Evolutionary conservation across 1,284 basidiomycete genomes (phyloP).

Genomic region (Cystobasidiaceae sp.): DNA sequence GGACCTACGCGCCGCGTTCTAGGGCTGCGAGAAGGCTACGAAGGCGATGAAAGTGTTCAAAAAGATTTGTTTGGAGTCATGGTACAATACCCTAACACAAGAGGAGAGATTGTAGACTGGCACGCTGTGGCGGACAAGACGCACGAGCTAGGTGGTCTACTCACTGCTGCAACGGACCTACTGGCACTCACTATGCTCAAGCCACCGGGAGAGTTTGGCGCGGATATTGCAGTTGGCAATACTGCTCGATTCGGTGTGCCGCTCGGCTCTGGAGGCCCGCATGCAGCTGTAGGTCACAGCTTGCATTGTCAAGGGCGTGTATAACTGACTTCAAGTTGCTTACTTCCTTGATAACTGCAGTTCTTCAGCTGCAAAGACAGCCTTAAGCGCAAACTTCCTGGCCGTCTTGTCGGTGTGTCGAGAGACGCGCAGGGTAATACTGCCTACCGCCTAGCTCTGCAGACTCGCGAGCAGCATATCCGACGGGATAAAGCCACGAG

Average conservation of each 20-base stretch:
- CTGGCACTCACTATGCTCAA: slow-evolving; percentile 88
- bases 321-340: slow-evolving; percentile 50
- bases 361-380: slow-evolving; percentile 93
- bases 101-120: slow-evolving; percentile 80
- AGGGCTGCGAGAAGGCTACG: slow-evolving; percentile 51
- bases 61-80: slow-evolving; percentile 76
- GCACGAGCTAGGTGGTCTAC: slow-evolving; percentile 70
- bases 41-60: slow-evolving; percentile 51
- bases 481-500: slow-evolving; percentile 92
- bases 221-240: slow-evolving; percentile 91
- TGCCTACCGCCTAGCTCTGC: slow-evolving; percentile 87
- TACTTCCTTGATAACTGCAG: slow-evolving; percentile 49
- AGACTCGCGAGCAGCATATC: slow-evolving; percentile 95
- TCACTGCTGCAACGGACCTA: slow-evolving; percentile 84
- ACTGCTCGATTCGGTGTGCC: slow-evolving; percentile 80
- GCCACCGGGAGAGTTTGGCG: slow-evolving; percentile 97
- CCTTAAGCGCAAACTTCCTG: slow-evolving; percentile 95
- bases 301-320: background rate
- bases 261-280: slow-evolving; percentile 50
- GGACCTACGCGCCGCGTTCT: slow-evolving; percentile 56
- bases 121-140: slow-evolving; percentile 60
- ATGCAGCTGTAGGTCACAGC: slow-evolving; percentile 38
- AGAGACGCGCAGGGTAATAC: slow-evolving; percentile 76
- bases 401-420: slow-evolving; percentile 84
- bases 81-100: slow-evolving; percentile 71